Conservation (phyloP, 108 stramenopile species). For the Fragilaria crotonensis region DNA sequence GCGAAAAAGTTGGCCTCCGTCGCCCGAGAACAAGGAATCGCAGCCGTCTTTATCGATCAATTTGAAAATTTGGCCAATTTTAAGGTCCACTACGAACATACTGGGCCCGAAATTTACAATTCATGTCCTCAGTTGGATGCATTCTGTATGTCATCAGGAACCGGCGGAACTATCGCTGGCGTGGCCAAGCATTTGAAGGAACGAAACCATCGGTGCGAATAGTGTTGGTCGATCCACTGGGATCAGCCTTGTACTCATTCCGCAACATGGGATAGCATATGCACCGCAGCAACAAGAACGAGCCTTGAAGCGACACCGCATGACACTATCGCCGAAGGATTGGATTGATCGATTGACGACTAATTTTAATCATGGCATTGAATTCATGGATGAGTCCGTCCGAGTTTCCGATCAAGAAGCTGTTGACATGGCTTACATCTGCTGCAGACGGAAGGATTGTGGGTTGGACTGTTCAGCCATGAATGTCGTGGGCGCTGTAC, state of each 20-base stretch:
- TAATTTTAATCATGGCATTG: slow-evolving; percentile 74
- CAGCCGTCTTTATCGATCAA: slow-evolving; percentile 91
- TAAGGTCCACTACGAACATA: slow-evolving; percentile 69
- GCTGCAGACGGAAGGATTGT: slow-evolving; percentile 74
- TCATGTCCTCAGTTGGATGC: slow-evolving; percentile 53
- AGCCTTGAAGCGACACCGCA: slow-evolving; percentile 75
- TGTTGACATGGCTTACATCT: slow-evolving; percentile 90
- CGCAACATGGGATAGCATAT: slow-evolving; percentile 89
- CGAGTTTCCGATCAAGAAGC: slow-evolving; percentile 85
- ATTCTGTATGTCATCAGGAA: slow-evolving; percentile 95
- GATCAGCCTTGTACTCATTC: slow-evolving; percentile 81
- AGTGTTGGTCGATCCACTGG: slow-evolving; percentile 89
- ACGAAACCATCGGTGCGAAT: slow-evolving; percentile 30
- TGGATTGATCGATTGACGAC: slow-evolving; percentile 90
- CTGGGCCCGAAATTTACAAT: slow-evolving; percentile 85
- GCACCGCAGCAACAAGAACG: slow-evolving; percentile 80
- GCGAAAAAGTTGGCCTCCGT: slow-evolving; percentile 44
- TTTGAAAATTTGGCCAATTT: slow-evolving; percentile 91
- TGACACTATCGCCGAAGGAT: slow-evolving; percentile 92
- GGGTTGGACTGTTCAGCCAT: slow-evolving; percentile 94
- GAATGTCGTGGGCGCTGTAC: slow-evolving; percentile 88
- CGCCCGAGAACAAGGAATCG: slow-evolving; percentile 22
- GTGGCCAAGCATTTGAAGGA: slow-evolving; percentile 75
- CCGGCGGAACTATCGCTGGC: slow-evolving; percentile 93
- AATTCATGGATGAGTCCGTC: slow-evolving; percentile 56